phyloP scores from a whole-genome alignment of 2,329 filamentous ascomycete species.

The Botryotinia convoluta region DNA sequence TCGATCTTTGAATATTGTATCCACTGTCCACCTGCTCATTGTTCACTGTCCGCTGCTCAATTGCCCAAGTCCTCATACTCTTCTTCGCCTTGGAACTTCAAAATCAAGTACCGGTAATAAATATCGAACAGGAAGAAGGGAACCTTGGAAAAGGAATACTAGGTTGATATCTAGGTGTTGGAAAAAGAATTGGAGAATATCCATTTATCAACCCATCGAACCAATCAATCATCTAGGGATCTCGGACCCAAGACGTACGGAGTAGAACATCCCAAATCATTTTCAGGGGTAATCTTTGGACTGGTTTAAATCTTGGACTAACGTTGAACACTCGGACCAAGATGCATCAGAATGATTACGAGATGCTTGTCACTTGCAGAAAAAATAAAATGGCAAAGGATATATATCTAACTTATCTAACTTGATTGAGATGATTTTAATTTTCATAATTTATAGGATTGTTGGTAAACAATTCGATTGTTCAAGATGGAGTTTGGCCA shows the following conservation, averaged over 20 bases:
- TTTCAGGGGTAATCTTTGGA: neutral
- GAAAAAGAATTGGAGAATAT: neutral
- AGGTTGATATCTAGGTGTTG: neutral
- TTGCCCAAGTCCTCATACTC: neutral
- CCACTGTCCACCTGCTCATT: neutral
- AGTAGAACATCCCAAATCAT: neutral
- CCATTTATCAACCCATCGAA: neutral
- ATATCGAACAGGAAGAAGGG: neutral
- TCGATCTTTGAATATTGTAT: neutral
- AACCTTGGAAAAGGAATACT: slow-evolving; percentile 6
- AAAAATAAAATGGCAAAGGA: neutral
- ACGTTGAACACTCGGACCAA: neutral
- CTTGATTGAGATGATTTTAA: neutral
- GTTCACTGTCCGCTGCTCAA: neutral
- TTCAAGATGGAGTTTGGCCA: neutral
- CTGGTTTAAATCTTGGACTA: neutral
- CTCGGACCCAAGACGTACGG: neutral
- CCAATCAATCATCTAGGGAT: neutral
- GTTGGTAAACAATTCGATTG: neutral
- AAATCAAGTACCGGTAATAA: neutral
- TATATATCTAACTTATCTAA: too few species aligned
- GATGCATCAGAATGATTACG: slow-evolving; percentile 7
- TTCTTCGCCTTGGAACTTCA: neutral
- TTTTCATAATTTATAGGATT: neutral
- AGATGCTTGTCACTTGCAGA: slow-evolving; percentile 5